Percentiles rank a stretch among this genome's conserved stretches.
These are phyloP conservation scores for Fusarium cyanostomum DNA, from an alignment of 2,329 filamentous ascomycete genomes.

Conservation along the genomic window DNA sequence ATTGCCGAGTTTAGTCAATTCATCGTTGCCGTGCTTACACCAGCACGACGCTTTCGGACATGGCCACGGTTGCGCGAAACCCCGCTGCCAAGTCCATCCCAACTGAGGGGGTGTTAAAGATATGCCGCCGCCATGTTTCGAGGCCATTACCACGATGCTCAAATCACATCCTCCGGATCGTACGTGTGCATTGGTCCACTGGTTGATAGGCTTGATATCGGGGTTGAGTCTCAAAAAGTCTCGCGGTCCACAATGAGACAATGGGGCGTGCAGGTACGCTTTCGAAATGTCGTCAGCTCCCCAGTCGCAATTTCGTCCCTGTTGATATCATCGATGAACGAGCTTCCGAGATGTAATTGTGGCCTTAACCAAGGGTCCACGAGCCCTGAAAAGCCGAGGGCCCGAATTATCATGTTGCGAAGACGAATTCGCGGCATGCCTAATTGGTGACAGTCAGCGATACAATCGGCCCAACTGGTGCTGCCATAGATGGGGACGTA, in stretches of 20 bases:
- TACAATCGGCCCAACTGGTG: slow-evolving; percentile 1
- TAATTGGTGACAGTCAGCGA: slow-evolving; percentile 37
- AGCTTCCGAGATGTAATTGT: slow-evolving; percentile 32
- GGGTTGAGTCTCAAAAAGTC: slow-evolving; percentile 25
- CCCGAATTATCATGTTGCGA: slow-evolving; percentile 27
- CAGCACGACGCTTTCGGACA: slow-evolving; percentile 33
- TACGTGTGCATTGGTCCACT: slow-evolving; percentile 38
- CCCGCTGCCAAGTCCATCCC: slow-evolving; percentile 33
- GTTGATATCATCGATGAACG: slow-evolving; percentile 10
- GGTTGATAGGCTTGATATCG: slow-evolving; percentile 35
- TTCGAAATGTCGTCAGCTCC: slow-evolving; percentile 30
- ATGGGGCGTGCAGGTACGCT: slow-evolving; percentile 27
- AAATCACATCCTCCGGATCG: slow-evolving; percentile 42
- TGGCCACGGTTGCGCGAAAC: slow-evolving; percentile 19
- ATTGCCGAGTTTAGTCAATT: slow-evolving; percentile 33
- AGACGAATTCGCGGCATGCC: slow-evolving; percentile 53
- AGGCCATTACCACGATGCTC: slow-evolving; percentile 35
- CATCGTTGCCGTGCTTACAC: slow-evolving; percentile 33
- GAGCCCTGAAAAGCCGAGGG: slow-evolving; percentile 35
- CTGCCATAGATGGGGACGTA: slow-evolving; percentile 52
- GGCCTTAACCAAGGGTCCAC: slow-evolving; percentile 39
- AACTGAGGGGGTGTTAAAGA: slow-evolving; percentile 36
- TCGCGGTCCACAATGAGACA: slow-evolving; percentile 29
- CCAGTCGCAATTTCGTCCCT: slow-evolving; percentile 26
- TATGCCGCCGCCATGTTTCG: slow-evolving; percentile 40